These are phyloP conservation scores for Fusarium sp. DNA, from an alignment of 2,329 filamentous ascomycete species.

Conservation along the genomic window DNA sequence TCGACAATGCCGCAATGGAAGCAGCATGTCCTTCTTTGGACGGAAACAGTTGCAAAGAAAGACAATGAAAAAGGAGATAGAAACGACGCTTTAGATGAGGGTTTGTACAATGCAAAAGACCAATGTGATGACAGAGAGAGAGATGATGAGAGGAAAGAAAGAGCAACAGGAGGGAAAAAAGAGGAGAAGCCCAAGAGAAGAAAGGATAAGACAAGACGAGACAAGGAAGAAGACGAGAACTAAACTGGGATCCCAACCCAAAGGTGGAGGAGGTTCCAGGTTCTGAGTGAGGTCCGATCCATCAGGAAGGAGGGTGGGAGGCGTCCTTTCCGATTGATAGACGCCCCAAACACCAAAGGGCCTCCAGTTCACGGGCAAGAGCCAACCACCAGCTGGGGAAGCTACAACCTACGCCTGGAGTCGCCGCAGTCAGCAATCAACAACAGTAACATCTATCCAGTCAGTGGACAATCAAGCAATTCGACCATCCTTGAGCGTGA, in stretches of 20 bases:
- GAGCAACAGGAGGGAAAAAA: constrained; percentile 26
- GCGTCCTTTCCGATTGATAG: constrained; percentile 12
- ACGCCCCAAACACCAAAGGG: constrained; percentile 19
- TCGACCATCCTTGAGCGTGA: neutral
- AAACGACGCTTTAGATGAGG: constrained; percentile 34
- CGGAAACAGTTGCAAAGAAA: constrained; percentile 25
- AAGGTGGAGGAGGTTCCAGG: constrained; percentile 20
- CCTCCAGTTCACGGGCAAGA: neutral
- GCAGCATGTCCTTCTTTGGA: constrained; percentile 42
- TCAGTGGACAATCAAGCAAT: constrained; percentile 26
- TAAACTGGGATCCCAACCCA: constrained; percentile 28
- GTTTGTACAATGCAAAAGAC: constrained; percentile 28
- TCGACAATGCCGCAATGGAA: constrained; percentile 42
- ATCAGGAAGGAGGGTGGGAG: neutral
- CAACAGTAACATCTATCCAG: neutral
- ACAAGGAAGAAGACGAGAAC: constrained; percentile 1
- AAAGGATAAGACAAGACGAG: constrained; percentile 30
- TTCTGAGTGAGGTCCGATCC: neutral
- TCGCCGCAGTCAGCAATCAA: neutral
- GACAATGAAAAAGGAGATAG: constrained; percentile 15
- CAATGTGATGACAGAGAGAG: constrained; percentile 26
- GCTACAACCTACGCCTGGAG: constrained; percentile 25
- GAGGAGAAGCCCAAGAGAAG: constrained; percentile 35
- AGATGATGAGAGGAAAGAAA: constrained; percentile 11
- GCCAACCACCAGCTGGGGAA: neutral